Base-by-base conservation (phyloP, 352 stramenopile genomes). In the Globisporangium parvum region DNA sequence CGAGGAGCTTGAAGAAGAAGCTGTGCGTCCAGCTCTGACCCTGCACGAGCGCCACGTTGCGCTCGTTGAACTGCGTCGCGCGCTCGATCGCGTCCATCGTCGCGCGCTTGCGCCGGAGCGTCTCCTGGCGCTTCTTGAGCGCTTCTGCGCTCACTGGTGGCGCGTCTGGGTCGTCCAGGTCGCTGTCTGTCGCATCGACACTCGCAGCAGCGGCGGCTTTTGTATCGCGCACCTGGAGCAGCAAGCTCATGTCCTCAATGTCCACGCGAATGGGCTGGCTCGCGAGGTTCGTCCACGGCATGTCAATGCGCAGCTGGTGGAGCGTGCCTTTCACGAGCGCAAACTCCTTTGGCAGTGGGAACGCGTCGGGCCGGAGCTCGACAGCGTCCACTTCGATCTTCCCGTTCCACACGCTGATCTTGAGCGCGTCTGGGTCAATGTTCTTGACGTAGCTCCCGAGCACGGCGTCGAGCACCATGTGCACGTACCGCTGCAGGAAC, bases 391-490 rank as follows among this genome's bases (percentile, higher is more conserved):
- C 70, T 69, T 91, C 78, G 59, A 93, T 86, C 72, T 90, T 81
- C 46, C 83, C 83, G 55, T 86, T 91, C 83, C 83, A 93, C 12
- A 93, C 75, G 64, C 77, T 88, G 70, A 93, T 90, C 68, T 88
- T 79, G 41, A 93, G 68, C 49, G 80, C 72, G 52, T 87, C 77
- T n/a, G 83, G 79, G 62, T 93, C 83, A 58, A 91, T 88, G 70
- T 93, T 88, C 70, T 91, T 91, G 17, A 93, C 79, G 59, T 93
- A 93, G 58, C 67, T 84, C 40, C 83, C 83, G 48, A 93, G 76
- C 53, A 93, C 75, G 14, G 80, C 81, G 53, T 93, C 81, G 65
- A 93, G 71, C 60, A 91, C 75, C 48, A 88, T 73, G 66, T 90
- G 80, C 64, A 87, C 77, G 62, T 93, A 93, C 58, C 83, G 78